Conservation (phyloP, 2,329 filamentous ascomycete genomes). For the Hymenoscyphus albidus region DNA sequence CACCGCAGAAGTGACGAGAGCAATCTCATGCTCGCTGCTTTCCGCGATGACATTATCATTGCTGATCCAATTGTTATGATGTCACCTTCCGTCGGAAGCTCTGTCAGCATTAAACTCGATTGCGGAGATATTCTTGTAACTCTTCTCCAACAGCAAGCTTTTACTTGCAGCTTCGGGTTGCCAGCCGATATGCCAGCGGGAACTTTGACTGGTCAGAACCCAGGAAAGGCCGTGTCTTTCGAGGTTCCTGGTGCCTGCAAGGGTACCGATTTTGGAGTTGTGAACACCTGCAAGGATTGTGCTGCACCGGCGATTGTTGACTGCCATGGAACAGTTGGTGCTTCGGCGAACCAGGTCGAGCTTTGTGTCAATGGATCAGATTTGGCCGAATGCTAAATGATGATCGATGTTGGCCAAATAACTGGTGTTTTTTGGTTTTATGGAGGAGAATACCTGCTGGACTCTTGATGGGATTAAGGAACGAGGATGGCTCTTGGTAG, state of each 20-base stretch:
- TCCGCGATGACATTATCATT: neutral
- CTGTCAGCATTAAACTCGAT: neutral
- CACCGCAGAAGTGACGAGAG: neutral
- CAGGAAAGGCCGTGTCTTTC: neutral
- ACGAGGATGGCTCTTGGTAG: neutral
- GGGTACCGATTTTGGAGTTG: neutral
- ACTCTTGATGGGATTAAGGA: neutral
- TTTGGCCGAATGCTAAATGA: neutral
- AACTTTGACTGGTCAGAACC: constrained; percentile 1
- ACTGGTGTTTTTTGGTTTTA: neutral
- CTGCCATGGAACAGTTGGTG: neutral
- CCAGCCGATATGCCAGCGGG: neutral
- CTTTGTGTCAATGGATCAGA: neutral
- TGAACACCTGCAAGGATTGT: neutral
- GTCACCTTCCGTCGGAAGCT: neutral
- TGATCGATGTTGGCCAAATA: neutral
- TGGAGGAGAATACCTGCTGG: neutral
- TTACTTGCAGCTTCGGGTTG: neutral
- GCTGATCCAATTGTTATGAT: neutral
- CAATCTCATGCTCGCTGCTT: neutral
- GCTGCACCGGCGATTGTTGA: neutral
- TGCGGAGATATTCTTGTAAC: neutral
- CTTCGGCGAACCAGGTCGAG: neutral
- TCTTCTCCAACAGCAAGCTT: neutral
- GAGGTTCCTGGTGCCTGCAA: neutral